Base-by-base conservation (phyloP, 139 green algal species). In the Micractinium conductrix region DNA sequence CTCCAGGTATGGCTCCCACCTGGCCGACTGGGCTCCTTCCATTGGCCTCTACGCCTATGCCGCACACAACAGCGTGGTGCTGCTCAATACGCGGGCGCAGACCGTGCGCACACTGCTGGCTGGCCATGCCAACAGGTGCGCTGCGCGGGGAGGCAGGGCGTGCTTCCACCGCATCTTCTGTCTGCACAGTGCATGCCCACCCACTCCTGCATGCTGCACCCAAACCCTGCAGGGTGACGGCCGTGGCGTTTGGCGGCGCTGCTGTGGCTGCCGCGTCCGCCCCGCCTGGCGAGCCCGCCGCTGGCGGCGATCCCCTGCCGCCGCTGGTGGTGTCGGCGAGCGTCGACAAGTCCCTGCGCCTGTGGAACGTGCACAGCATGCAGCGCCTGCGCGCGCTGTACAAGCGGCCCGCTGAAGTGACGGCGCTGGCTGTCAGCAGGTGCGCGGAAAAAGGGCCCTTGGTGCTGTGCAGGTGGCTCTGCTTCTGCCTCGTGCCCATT, bases 381-480 rank as follows among this genome's bases (percentile, higher is more conserved):
- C 35, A 65, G 43, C 48, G 79, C 24, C 30, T 62, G 55, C 79
- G 80, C n/a, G 58, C 42, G 4, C 53, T 89, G 40, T 74, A 60
- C 65, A 89, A 89, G 43, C 79, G 85, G 8, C 85, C 85, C 9
- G 85, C 85, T n/a, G 85, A 89, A 8, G 70, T 87, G 24, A 71
- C 50, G 6, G 85, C 85, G 1, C 73, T 88, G 22, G 68, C 69
- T 2, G 79, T 33, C 0, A 42, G 43, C 42, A 78, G 50, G 74
- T 75, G 76, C 12, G 79, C 3, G 53, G 2, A 24, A 35, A 3
- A 16, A 45, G 38, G 22, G 26, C 60, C 3, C 9, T 33, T 9
- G 26, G 26, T 68, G 60, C 60, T 35, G 26, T 71, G 63, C 63
- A 71, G 6, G 4, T 71, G 21, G 2, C 60, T 37, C 2, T 26